Base-by-base conservation (phyloP, 495 filamentous ascomycete species). In the Lasiosphaeria ovina region DNA sequence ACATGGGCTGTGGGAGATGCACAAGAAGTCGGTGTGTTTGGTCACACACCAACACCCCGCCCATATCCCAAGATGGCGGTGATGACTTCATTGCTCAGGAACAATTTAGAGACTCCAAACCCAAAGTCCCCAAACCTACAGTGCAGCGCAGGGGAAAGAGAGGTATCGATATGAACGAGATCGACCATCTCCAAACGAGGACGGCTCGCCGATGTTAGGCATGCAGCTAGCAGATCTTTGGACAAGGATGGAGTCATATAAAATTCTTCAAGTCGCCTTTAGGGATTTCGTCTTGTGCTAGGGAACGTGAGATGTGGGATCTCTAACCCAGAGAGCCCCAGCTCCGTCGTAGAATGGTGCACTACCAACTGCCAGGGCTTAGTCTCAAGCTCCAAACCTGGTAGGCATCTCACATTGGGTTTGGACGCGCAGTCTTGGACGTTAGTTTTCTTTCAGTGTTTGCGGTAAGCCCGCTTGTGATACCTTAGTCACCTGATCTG, bases 21-120 rank as follows among this genome's bases (percentile, higher is more conserved):
- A 35, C 31, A 16, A 38, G 45, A 32, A 57, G 32, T 57, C 44
- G 44, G 42, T 57, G 42, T 56, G 54, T 35, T 56, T 24, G 44
- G 55, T 50, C 32, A 34, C 33, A 49, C 51, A n/a, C 2, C n/a
- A 34, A 35, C 51, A 34, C 34, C 44, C 44, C 35, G 42, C 5
- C 36, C 44, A 33, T 8, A 50, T 35, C 17, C 14, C 35, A 53
- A 34, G 33, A 44, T 24, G 38, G 17, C 4, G 32, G 17, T 33
- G 5, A 51, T 32, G 48, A 51, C 17, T 51, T 51, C 45, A 49
- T 49, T 51, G 16, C 24, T 6, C 6, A 11, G 6, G 4, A n/a
- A 47, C 44, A 5, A 47, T 47, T 11, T n/a, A 3, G 5, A 47
- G 12, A 47, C 11, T n/a, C 24, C 24, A 24, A 7, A 47, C 8